Conservation (phyloP, 139 green algal genomes). For the Diplosphaera chodatii region DNA sequence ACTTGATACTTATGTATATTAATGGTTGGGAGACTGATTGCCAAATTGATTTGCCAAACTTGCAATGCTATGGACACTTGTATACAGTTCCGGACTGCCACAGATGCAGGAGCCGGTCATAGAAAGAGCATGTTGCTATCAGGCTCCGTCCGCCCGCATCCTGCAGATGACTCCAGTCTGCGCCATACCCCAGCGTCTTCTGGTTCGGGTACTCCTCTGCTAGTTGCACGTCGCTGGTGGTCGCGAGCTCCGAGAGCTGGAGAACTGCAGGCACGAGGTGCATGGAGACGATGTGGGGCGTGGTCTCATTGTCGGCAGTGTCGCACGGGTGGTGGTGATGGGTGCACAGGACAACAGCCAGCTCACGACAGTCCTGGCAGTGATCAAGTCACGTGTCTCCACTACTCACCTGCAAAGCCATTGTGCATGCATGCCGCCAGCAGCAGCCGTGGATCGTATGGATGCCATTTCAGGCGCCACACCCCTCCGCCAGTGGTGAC, state of each 20-base stretch:
- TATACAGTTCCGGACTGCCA: slow-evolving; percentile 18
- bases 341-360: not conserved
- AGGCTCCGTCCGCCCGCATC: not conserved
- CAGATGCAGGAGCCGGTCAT: slow-evolving; percentile 41
- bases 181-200: slow-evolving; percentile 39
- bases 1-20: too few species aligned
- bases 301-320: too few species aligned
- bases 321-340: too few species aligned
- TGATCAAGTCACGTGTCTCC: too few species aligned
- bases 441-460: slow-evolving; percentile 31
- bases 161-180: slow-evolving; percentile 25
- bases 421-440: slow-evolving; percentile 82
- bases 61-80: too few species aligned
- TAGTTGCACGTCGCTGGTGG: slow-evolving; percentile 3
- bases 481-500: slow-evolving; percentile 64
- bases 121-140: slow-evolving; percentile 38
- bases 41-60: too few species aligned
- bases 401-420: slow-evolving; percentile 59
- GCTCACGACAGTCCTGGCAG: too few species aligned
- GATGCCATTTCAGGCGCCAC: slow-evolving; percentile 80
- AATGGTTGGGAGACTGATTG: too few species aligned
- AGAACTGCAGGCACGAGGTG: not conserved
- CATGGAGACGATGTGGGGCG: not conserved
- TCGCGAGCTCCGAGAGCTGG: not conserved
- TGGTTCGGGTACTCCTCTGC: slow-evolving; percentile 21